Conservation (phyloP, 2,329 filamentous ascomycete genomes). For the Nakataea oryzae region DNA sequence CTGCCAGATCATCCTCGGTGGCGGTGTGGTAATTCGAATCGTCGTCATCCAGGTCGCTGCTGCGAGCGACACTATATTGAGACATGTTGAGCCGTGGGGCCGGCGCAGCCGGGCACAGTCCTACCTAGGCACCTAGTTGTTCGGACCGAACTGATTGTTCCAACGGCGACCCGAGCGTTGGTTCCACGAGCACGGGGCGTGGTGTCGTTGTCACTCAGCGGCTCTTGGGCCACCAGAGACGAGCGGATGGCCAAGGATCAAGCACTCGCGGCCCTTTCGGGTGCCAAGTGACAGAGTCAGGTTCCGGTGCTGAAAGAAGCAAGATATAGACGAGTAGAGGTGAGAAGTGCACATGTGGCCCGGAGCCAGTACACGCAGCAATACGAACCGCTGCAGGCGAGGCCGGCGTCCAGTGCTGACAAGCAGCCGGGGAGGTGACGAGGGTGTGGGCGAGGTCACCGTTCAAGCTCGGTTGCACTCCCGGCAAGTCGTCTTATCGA, state of each 20-base stretch:
- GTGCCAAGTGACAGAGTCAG: neutral
- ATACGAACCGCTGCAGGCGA: neutral
- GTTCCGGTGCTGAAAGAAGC: neutral
- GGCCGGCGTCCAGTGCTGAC: neutral
- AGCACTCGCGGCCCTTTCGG: neutral
- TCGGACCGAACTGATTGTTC: neutral
- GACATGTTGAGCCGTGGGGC: neutral
- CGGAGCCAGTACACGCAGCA: neutral
- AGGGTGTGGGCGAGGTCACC: neutral
- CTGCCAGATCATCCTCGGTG: neutral
- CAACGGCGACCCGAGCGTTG: neutral
- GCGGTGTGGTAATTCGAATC: constrained; percentile 2
- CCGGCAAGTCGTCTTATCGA: neutral
- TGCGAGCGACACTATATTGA: neutral
- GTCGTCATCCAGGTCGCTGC: neutral
- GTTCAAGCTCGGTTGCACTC: neutral
- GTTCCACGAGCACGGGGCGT: neutral
- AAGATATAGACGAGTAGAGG: neutral
- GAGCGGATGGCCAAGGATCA: neutral
- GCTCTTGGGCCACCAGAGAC: neutral
- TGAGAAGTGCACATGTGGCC: neutral
- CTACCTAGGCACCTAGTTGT: too few species aligned
- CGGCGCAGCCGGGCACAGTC: neutral
- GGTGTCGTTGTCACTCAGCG: neutral
- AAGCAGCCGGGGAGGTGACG: neutral